Conservation (phyloP, 768 basidiomycete genomes). For the Tulasnella sp. region DNA sequence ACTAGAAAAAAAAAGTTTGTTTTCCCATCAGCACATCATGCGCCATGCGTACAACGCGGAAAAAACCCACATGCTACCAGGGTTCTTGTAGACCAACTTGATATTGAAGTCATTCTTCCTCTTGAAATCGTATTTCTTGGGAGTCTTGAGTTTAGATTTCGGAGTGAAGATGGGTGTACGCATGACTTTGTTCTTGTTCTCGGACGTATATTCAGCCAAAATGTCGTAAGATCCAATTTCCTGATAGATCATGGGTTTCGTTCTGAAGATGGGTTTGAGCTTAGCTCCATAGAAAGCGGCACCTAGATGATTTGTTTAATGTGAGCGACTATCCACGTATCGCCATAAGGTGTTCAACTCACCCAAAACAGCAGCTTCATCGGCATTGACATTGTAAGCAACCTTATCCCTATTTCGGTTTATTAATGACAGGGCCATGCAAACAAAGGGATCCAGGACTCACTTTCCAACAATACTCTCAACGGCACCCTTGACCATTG, state of each 20-base stretch:
- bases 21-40: neutral
- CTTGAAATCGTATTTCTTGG: constrained; percentile 66
- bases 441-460: constrained; percentile 23
- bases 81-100: constrained; percentile 60
- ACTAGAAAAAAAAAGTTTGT: constrained; percentile 25
- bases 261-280: constrained; percentile 75
- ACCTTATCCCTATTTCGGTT: constrained; percentile 51
- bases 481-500: constrained; percentile 81
- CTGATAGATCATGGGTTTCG: constrained; percentile 77
- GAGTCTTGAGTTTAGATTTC: constrained; percentile 58
- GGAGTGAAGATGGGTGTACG: constrained; percentile 63
- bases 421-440: neutral
- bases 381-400: constrained; percentile 89
- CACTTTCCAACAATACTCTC: constrained; percentile 65
- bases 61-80: constrained; percentile 48
- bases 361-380: constrained; percentile 90
- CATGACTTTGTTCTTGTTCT: constrained; percentile 48
- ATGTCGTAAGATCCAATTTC: constrained; percentile 66
- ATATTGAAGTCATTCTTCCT: constrained; percentile 73
- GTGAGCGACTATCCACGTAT: neutral
- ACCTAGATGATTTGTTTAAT: constrained; percentile 27
- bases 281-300: constrained; percentile 87
- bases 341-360: constrained; percentile 12
- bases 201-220: constrained; percentile 63
- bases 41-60: too few species aligned